These are phyloP conservation scores for Tephrocybe sp. DNA, from an alignment of 768 basidiomycete genomes.

Conservation along the genomic window DNA sequence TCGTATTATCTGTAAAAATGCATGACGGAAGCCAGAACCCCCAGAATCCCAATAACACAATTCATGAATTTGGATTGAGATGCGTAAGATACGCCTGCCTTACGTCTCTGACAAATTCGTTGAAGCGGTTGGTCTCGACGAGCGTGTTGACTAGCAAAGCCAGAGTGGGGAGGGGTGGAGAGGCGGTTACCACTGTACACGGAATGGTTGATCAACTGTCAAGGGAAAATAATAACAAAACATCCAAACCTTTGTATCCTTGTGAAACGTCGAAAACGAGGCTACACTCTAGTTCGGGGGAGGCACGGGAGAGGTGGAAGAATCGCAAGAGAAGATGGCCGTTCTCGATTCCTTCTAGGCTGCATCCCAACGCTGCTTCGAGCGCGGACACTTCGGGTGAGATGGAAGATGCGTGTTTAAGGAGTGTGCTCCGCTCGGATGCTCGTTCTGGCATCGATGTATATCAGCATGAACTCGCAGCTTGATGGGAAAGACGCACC, in stretches of 20 bases:
- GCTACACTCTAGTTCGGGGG: slow-evolving; percentile 64
- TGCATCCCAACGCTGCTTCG: slow-evolving; percentile 58
- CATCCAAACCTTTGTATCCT: slow-evolving; percentile 59
- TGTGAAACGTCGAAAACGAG: slow-evolving; percentile 71
- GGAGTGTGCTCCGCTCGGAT: slow-evolving; percentile 59
- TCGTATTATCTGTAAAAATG: too few species aligned
- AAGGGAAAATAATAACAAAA: background rate
- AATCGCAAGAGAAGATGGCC: slow-evolving; percentile 78
- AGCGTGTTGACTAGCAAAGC: slow-evolving; percentile 69
- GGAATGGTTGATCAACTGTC: slow-evolving; percentile 1
- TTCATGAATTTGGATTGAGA: slow-evolving; percentile 1
- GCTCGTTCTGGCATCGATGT: too few species aligned
- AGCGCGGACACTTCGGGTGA: slow-evolving; percentile 56
- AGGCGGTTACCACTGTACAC: slow-evolving; percentile 71
- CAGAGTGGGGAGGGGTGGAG: slow-evolving; percentile 66
- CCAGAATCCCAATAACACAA: too few species aligned
- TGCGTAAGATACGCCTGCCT: slow-evolving; percentile 52
- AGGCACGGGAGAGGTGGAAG: slow-evolving; percentile 56
- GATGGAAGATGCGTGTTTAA: slow-evolving; percentile 48
- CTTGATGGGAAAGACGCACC: slow-evolving; percentile 54
- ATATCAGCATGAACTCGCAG: too few species aligned
- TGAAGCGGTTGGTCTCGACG: slow-evolving; percentile 70
- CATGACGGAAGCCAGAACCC: too few species aligned
- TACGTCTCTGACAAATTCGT: slow-evolving; percentile 66
- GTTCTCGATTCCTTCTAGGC: slow-evolving; percentile 76